Base-by-base conservation (phyloP, 768 basidiomycete species). In the Mycena latifolia region DNA sequence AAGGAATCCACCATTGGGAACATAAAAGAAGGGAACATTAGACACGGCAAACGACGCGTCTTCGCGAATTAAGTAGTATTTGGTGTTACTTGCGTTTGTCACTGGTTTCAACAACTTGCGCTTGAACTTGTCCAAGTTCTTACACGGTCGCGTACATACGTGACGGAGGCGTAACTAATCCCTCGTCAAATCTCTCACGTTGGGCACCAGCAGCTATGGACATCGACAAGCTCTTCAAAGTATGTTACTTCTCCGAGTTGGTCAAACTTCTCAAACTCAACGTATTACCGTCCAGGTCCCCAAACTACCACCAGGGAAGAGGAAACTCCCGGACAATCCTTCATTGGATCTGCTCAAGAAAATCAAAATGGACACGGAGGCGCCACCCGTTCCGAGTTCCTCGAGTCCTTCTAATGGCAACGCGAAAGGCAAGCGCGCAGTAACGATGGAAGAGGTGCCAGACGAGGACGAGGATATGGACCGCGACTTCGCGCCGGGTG, bases 261-360 rank as follows among this genome's bases (percentile, higher is more conserved):
- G 14, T 14, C 33, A 6, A 35, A 14, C 33, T 14, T 7, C 14
- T 87, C 79, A 86, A 86, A 77, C 85, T 60, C n/a, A 51, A 55
- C 53, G 56, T 60, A 55, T 31, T 63, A 56, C 12, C 35, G 22
- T 31, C 45, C 52, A 92, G 92, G 85, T 89, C 14, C 90, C 91
- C 20, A 91, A 90, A 77, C 81, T 92, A 55, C 89, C 92, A 5
- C 72, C 78, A 1, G 81, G 88, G 70, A 95, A 94, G 77, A 81
- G 93, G 59, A 92, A 88, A 72, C 82, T 94, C 77, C 88, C 90
- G 10, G 90, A 92, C 72, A 88, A 88, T 69, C 93, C 92, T 28
- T 88, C 90, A 3, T 88, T 89, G 3, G 93, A 93, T n/a, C 85
- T 93, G 84, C 81, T 95, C 62, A 95, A 94, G 79, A 91, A 87